Conservation (phyloP, 192 early-diverging fungal genomes). For the Pilobolus umbonatus region DNA sequence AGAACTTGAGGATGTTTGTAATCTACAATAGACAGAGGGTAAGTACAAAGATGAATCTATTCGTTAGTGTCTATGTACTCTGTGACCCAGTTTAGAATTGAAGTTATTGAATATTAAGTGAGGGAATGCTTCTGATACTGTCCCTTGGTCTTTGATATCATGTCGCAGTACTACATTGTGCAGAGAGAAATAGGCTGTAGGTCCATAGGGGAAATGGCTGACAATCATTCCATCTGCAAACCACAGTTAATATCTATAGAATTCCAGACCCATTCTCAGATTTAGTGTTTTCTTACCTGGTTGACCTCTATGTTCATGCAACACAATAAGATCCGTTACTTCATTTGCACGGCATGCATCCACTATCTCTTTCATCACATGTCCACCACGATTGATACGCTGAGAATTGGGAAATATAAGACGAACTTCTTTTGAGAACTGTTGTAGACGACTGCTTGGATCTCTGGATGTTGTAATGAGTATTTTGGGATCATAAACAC, state of each 20-base stretch:
- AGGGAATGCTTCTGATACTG: constrained; percentile 95
- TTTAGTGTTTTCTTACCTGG: constrained; percentile 52
- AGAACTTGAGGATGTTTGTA: constrained; percentile 85
- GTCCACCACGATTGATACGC: constrained; percentile 95
- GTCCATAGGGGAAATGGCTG: constrained; percentile 96
- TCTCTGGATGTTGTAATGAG: constrained; percentile 96
- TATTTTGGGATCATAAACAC: constrained; percentile 91
- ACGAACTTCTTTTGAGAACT: constrained; percentile 98
- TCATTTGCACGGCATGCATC: constrained; percentile 93
- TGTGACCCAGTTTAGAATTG: constrained; percentile 75
- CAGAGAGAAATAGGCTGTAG: constrained; percentile 95
- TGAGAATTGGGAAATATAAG: constrained; percentile 94
- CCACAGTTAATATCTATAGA: neutral
- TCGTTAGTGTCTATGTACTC: constrained; percentile 41
- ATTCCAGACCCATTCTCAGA: neutral
- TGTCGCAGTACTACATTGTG: constrained; percentile 97
- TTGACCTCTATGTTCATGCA: constrained; percentile 93
- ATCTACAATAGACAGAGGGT: constrained; percentile 38
- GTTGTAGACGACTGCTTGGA: constrained; percentile 84
- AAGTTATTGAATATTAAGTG: constrained; percentile 97
- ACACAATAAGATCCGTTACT: constrained; percentile 91
- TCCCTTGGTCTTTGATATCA: constrained; percentile 95
- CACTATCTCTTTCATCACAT: constrained; percentile 93
- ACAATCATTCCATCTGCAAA: constrained; percentile 85
- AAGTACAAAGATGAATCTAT: neutral